phyloP scores from a whole-genome alignment of 2,329 filamentous ascomycete species.

The Lithohypha guttulata region DNA sequence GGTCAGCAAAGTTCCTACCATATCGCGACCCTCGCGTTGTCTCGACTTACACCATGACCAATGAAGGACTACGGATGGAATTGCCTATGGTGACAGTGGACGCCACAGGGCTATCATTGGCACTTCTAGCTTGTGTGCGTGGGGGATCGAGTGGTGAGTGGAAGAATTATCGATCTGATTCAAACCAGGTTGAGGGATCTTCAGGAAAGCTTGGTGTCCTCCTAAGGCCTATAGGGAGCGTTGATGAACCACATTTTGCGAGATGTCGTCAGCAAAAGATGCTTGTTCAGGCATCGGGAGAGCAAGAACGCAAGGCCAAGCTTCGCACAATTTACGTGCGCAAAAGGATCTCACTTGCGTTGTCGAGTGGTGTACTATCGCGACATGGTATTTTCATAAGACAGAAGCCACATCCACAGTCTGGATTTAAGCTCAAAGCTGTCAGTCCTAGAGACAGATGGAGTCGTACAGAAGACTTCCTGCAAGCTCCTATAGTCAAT shows the following conservation, averaged over 20 bases:
- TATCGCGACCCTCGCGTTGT: not conserved
- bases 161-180: not conserved
- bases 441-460: not conserved
- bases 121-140: not conserved
- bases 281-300: not conserved
- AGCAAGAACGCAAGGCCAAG: not conserved
- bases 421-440: not conserved
- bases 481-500: not conserved
- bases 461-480: not conserved
- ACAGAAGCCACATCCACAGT: not conserved
- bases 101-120: not conserved
- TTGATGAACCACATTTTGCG: not conserved
- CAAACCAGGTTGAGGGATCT: too few species aligned
- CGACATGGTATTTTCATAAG: not conserved
- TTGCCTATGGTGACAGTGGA: not conserved
- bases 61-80: conserved; percentile 1
- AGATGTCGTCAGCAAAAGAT: not conserved
- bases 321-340: not conserved
- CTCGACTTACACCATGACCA: not conserved
- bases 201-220: not conserved
- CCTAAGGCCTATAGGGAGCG: not conserved
- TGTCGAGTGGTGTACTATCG: not conserved
- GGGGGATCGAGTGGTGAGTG: not conserved
- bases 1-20: not conserved
- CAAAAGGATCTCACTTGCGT: not conserved